Evolutionary conservation across 352 stramenopile genomes (phyloP).

Genomic region (Globisporangium megalacanthum): DNA sequence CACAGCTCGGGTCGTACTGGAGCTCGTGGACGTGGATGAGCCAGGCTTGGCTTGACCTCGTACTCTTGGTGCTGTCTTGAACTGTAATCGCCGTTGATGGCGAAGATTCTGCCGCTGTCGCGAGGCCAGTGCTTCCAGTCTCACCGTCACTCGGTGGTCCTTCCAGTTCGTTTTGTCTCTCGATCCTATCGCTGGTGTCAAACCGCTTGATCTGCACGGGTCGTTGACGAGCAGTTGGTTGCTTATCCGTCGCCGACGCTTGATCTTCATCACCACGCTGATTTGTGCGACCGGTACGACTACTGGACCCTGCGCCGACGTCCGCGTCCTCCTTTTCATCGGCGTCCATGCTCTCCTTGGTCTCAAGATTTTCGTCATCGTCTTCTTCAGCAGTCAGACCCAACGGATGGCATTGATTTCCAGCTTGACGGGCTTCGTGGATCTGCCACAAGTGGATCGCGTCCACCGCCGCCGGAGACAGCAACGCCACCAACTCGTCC

Average conservation of each 20-base stretch:
- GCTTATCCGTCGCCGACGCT: neutral
- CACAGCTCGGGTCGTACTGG: neutral
- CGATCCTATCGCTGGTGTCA: no score
- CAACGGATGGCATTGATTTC: no score
- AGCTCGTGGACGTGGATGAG: constrained; percentile 2
- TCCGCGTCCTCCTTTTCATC: no score
- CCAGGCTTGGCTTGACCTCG: neutral
- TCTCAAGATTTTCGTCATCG: no score
- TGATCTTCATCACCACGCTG: no score
- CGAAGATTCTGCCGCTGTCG: neutral
- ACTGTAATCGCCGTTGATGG: neutral
- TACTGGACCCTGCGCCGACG: no score
- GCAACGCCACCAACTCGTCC: neutral
- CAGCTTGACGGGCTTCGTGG: neutral
- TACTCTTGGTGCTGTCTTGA: neutral
- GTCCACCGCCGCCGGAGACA: neutral
- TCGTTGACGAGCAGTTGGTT: no score
- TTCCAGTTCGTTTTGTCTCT: no score
- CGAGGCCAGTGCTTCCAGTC: no score
- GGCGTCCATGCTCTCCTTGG: neutral
- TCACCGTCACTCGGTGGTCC: no score
- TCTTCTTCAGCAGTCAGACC: no score
- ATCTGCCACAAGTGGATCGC: neutral
- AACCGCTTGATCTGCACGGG: neutral
- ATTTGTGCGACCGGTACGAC: no score